Conservation (phyloP, 345 rosid species). For the Eucalyptus cloeziana region DNA sequence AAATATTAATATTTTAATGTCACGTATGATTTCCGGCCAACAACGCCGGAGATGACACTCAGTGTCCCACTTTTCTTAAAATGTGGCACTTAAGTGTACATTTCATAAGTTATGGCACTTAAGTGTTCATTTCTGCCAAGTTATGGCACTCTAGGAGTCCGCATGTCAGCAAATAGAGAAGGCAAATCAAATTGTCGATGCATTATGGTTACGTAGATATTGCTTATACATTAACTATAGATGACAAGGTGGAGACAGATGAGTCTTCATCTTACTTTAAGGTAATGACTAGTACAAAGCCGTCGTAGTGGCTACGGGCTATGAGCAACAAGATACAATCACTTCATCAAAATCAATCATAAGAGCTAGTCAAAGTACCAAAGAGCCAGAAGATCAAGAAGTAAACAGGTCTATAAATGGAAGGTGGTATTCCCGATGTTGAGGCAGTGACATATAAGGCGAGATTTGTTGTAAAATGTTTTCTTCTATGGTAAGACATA, state of each 20-base stretch:
- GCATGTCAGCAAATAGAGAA: too few species aligned
- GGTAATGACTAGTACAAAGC: neutral
- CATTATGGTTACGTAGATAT: too few species aligned
- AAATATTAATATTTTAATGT: too few species aligned
- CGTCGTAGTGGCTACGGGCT: neutral
- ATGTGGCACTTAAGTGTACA: too few species aligned
- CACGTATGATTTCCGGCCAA: too few species aligned
- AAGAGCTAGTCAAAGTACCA: neutral
- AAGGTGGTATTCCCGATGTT: neutral
- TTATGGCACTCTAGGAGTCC: too few species aligned
- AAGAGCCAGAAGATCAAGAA: neutral
- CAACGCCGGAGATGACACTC: too few species aligned
- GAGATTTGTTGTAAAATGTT: neutral
- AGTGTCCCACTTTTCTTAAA: too few species aligned
- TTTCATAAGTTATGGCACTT: too few species aligned
- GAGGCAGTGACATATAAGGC: fast-evolving
- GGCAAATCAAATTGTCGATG: too few species aligned
- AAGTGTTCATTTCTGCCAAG: too few species aligned
- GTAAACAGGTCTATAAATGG: neutral
- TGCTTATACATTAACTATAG: neutral
- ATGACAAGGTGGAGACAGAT: neutral
- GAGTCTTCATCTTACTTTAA: neutral
- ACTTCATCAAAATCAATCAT: neutral
- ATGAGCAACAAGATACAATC: neutral
- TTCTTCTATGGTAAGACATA: neutral